Evolutionary conservation across 2,329 filamentous ascomycete species (phyloP).

Genomic region (Samsoniella hepiali): DNA sequence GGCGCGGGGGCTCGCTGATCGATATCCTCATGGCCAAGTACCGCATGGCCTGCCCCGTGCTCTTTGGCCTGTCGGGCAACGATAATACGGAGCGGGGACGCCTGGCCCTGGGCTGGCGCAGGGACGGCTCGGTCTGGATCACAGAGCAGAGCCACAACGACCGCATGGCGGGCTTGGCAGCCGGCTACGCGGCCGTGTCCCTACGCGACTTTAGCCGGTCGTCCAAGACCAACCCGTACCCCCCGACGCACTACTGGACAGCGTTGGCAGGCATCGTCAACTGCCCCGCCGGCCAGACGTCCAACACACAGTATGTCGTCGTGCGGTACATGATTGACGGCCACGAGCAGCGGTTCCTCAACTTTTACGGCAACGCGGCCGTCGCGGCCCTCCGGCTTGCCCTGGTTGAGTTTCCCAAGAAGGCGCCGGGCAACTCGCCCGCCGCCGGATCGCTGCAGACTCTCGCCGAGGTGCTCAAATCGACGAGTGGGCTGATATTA

Average conservation of each 20-base stretch:
- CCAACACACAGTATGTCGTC: slow-evolving; percentile 70
- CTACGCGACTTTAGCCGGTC: slow-evolving; percentile 77
- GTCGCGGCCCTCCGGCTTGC: slow-evolving; percentile 68
- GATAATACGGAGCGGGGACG: slow-evolving; percentile 70
- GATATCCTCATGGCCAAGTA: slow-evolving; percentile 87
- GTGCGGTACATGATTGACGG: slow-evolving; percentile 69
- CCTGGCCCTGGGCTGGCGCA: slow-evolving; percentile 69
- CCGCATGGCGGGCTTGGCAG: slow-evolving; percentile 78
- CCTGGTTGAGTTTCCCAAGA: slow-evolving; percentile 68
- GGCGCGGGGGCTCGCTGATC: slow-evolving; percentile 65
- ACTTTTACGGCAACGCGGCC: slow-evolving; percentile 76
- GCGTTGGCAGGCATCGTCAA: slow-evolving; percentile 74
- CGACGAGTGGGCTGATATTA: slow-evolving; percentile 48
- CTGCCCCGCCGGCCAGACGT: slow-evolving; percentile 63
- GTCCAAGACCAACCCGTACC: slow-evolving; percentile 68
- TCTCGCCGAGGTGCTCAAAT: slow-evolving; percentile 50
- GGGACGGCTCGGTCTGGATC: slow-evolving; percentile 57
- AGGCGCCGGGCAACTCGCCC: slow-evolving; percentile 44
- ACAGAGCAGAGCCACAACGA: slow-evolving; percentile 72
- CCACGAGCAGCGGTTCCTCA: slow-evolving; percentile 71
- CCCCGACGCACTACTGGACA: slow-evolving; percentile 78
- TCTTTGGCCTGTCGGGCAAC: slow-evolving; percentile 78
- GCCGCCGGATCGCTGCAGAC: slow-evolving; percentile 52
- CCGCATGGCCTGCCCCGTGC: slow-evolving; percentile 72
- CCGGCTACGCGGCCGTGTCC: slow-evolving; percentile 79